Conservation (phyloP, 2,329 filamentous ascomycete species). For the Canariomyces notabilis region DNA sequence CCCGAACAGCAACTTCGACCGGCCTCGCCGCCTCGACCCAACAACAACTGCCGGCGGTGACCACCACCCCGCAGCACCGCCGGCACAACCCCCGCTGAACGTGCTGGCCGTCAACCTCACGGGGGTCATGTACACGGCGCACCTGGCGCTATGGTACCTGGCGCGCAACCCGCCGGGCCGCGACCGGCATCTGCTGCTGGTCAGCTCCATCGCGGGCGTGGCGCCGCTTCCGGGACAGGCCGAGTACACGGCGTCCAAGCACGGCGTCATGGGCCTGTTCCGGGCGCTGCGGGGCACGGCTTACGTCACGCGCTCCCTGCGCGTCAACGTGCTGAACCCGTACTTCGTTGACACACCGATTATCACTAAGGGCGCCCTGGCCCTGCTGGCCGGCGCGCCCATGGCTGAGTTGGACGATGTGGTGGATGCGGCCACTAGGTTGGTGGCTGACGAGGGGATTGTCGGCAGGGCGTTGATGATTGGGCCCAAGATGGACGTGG, state of each 20-base stretch:
- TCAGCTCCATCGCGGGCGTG: conserved; percentile 58
- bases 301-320: conserved; percentile 43
- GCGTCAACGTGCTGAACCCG: conserved; percentile 62
- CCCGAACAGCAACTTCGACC: conserved; percentile 39
- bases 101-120: conserved; percentile 59
- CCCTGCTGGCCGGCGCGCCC: conserved; percentile 52
- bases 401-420: conserved; percentile 54
- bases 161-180: conserved; percentile 27
- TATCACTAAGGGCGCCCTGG: conserved; percentile 40
- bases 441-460: conserved; percentile 52
- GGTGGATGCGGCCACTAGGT: conserved; percentile 56
- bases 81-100: conserved; percentile 46
- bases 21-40: conserved; percentile 28
- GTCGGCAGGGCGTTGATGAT: conserved; percentile 50
- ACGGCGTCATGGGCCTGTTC: conserved; percentile 62
- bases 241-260: conserved; percentile 59
- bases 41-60: conserved; percentile 29
- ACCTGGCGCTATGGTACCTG: conserved; percentile 60
- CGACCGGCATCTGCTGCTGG: conserved; percentile 57
- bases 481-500: conserved; percentile 31
- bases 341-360: conserved; percentile 64
- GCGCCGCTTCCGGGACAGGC: conserved; percentile 39
- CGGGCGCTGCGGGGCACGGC: conserved; percentile 50
- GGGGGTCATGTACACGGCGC: conserved; percentile 60
- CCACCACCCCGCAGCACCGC: conserved; percentile 37